These are phyloP conservation scores for Microcyclospora pomicola DNA, from an alignment of 2,329 filamentous ascomycete genomes.

Conservation along the genomic window DNA sequence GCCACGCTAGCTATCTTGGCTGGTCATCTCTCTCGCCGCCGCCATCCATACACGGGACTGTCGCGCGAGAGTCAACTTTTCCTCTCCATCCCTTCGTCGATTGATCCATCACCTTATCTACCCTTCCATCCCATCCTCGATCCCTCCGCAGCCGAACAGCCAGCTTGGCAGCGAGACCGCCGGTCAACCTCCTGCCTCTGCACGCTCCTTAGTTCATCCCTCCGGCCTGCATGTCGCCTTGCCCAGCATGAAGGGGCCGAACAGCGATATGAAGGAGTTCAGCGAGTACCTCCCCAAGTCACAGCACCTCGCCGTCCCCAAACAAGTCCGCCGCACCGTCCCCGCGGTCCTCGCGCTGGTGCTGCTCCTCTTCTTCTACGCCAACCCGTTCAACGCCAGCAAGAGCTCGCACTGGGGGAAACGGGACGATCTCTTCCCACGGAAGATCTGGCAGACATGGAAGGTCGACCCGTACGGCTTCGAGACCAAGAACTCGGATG, in stretches of 20 bases:
- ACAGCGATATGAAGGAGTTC: conserved; percentile 9
- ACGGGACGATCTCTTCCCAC: conserved; percentile 34
- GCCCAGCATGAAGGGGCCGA: not conserved
- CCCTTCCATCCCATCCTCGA: too few species aligned
- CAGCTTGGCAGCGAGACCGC: too few species aligned
- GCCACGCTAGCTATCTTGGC: too few species aligned
- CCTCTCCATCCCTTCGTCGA: too few species aligned
- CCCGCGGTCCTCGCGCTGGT: conserved; percentile 34
- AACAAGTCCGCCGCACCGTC: conserved; percentile 36
- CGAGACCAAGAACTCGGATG: conserved; percentile 47
- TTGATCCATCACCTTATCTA: too few species aligned
- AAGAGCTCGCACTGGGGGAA: conserved; percentile 3
- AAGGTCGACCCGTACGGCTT: conserved; percentile 55
- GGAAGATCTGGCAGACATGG: conserved; percentile 68
- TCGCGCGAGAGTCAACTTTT: too few species aligned
- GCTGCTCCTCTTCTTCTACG: conserved; percentile 32
- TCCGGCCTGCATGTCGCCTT: too few species aligned
- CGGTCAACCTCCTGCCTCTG: too few species aligned
- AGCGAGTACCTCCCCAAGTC: conserved; percentile 7
- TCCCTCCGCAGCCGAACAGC: too few species aligned
- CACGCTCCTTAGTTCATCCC: too few species aligned
- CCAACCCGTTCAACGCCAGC: conserved; percentile 16
- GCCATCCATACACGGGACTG: too few species aligned
- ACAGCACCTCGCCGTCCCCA: conserved; percentile 25
- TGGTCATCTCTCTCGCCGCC: too few species aligned